Evolutionary conservation across 305 asterid genomes (phyloP), one percentile per base, ranked within the genome.

Genomic region (Ajuga reptans): DNA sequence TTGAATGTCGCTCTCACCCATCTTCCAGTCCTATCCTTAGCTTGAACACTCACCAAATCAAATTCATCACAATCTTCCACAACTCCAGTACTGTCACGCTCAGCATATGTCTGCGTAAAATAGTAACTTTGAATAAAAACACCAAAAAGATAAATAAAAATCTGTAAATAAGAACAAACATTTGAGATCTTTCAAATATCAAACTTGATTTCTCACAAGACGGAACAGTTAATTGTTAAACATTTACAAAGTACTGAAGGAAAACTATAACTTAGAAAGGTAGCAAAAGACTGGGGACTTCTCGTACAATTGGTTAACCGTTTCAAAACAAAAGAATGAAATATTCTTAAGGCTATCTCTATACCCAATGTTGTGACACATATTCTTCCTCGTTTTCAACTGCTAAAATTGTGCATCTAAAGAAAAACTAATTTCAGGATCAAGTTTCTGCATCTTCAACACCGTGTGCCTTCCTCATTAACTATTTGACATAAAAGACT

Each of bases 1-100:
- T 84, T 90, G 76, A 88, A 92, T 49, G 87, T 90, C 71, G 72
- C 80, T 76, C 97, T 85, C 5, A 83, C 97, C 97, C 97, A 90
- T 78, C 89, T 84, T 64, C 96, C 95, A 31, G 82, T 70, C 83
- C 77, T 84, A 56, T 77, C 78, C 75, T 74, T 66, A 74, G 68
- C 72, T 29, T 80, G 78, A 69, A 68, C 60, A 65, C 74, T 77
- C 49, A 60, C 84, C 45, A 75, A 37, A 52, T 79, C 85, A 75
- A 69, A 75, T 61, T 72, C 74, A 75, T 77, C 85, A 77, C 57
- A 61, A 59, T 75, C 84, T 76, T 83, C 87, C 68, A 60, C 45
- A 72, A 46, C 61, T 74, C 74, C 90, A 71, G 80, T 77, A 74
- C 71, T 83, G 24, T 76, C 80, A 52, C 72, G 74, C 41, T 72